Conservation (phyloP, 2,329 filamentous ascomycete genomes). For the Verticillium zaregamsianum region DNA sequence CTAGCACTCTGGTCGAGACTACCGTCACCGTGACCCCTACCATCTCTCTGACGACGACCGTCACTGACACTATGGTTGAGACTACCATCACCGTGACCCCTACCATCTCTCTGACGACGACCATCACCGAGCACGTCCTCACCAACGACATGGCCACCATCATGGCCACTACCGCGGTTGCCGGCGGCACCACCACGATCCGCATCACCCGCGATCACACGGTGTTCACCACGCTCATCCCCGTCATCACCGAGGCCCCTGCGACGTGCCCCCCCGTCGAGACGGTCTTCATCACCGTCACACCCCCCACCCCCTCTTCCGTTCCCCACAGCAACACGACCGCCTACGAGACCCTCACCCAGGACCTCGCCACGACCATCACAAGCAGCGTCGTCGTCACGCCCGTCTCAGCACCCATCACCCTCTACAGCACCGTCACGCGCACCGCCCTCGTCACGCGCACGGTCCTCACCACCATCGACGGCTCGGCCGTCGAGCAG, state of each 20-base stretch:
- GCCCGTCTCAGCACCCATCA: slow-evolving; percentile 4
- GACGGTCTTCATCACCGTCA: slow-evolving; percentile 1
- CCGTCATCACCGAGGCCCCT: background rate
- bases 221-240: slow-evolving; percentile 1
- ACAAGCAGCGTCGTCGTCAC: background rate
- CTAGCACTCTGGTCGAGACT: background rate
- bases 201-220: slow-evolving; percentile 5
- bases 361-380: background rate
- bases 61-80: slow-evolving; percentile 7
- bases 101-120: slow-evolving; percentile 2
- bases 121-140: slow-evolving; percentile 7
- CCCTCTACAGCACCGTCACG: slow-evolving; percentile 4
- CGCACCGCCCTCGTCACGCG: slow-evolving; percentile 10
- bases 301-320: background rate
- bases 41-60: background rate
- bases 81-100: slow-evolving; percentile 2
- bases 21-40: slow-evolving; percentile 2
- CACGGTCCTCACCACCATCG: slow-evolving; percentile 20
- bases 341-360: background rate
- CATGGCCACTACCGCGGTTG: background rate
- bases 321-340: background rate
- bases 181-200: slow-evolving; percentile 4
- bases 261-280: background rate
- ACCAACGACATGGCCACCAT: background rate
- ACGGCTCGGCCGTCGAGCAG: slow-evolving; percentile 19